phyloP scores from a whole-genome alignment of 768 basidiomycete species.

The Megacollybia marginata region DNA sequence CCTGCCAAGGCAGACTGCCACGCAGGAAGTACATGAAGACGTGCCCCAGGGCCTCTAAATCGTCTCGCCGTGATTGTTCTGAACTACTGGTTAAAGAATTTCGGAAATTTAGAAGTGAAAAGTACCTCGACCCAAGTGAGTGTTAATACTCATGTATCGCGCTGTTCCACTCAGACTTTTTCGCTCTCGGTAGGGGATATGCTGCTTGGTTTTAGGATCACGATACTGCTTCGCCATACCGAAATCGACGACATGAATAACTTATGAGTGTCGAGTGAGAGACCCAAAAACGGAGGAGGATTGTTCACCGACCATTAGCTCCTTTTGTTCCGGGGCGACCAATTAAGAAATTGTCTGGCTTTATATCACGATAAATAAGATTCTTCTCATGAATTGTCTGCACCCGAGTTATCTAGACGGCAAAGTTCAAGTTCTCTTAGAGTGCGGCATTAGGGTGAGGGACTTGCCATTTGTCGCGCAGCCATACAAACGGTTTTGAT shows the following conservation, averaged over 20 bases:
- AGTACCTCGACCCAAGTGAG: slow-evolving; percentile 91
- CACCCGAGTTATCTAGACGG: slow-evolving; percentile 75
- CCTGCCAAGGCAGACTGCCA: slow-evolving; percentile 97
- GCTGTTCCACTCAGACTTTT: slow-evolving; percentile 97
- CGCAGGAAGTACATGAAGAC: slow-evolving; percentile 99
- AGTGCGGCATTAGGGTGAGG: slow-evolving; percentile 1
- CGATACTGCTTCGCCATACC: slow-evolving; percentile 99
- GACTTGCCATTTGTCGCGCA: slow-evolving; percentile 87
- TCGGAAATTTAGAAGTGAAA: slow-evolving; percentile 2
- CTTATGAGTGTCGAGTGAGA: slow-evolving; percentile 25
- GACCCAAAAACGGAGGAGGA: not conserved
- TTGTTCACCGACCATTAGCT: slow-evolving; percentile 55
- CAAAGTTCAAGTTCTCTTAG: slow-evolving; percentile 6
- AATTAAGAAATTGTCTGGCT: slow-evolving; percentile 98
- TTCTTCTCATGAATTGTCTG: slow-evolving; percentile 99
- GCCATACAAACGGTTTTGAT: slow-evolving; percentile 99
- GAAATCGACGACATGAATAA: slow-evolving; percentile 94
- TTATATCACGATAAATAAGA: slow-evolving; percentile 98
- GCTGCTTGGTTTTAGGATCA: slow-evolving; percentile 98
- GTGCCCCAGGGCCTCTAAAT: slow-evolving; percentile 97
- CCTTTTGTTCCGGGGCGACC: slow-evolving; percentile 90
- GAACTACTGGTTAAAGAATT: slow-evolving; percentile 4
- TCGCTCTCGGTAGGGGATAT: slow-evolving; percentile 97
- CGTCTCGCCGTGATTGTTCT: slow-evolving; percentile 94
- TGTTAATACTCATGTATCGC: slow-evolving; percentile 99